Evolutionary conservation across 2,329 filamentous ascomycete species (phyloP).

Genomic region (Fusarium luffae): DNA sequence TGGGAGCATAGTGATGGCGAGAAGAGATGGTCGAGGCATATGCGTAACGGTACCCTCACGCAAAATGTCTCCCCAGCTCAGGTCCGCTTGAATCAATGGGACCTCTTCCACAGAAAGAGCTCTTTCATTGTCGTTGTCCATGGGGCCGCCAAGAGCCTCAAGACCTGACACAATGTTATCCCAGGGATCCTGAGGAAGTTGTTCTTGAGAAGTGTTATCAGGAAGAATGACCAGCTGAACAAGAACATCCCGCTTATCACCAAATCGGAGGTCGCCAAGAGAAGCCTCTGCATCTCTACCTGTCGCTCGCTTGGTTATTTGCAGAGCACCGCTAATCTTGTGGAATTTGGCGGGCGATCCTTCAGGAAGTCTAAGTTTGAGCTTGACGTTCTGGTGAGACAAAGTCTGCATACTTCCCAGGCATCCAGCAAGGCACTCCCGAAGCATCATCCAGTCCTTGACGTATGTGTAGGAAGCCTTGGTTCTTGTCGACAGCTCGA

Average conservation of each 20-base stretch:
- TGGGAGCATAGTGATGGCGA: constrained; percentile 96
- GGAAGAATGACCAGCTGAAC: constrained; percentile 94
- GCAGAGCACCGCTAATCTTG: constrained; percentile 95
- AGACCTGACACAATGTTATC: constrained; percentile 96
- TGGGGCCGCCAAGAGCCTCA: constrained; percentile 88
- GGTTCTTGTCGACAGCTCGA: constrained; percentile 92
- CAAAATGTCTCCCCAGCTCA: constrained; percentile 92
- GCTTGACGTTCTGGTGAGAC: constrained; percentile 98
- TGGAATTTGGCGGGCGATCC: constrained; percentile 98
- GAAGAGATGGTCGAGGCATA: constrained; percentile 85
- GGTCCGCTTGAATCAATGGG: constrained; percentile 92
- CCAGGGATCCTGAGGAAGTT: constrained; percentile 93
- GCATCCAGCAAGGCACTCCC: constrained; percentile 94
- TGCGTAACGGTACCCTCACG: constrained; percentile 88
- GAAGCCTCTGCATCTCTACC: constrained; percentile 94
- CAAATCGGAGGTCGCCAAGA: constrained; percentile 91
- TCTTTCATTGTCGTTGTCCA: constrained; percentile 87
- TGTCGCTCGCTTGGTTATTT: constrained; percentile 95
- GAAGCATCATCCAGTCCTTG: constrained; percentile 99
- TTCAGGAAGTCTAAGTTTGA: constrained; percentile 93
- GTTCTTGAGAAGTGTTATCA: constrained; percentile 83
- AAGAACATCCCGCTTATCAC: constrained; percentile 92
- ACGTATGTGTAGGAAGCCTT: constrained; percentile 98
- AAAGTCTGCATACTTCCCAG: constrained; percentile 90
- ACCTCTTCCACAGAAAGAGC: constrained; percentile 91